Percentiles rank a stretch among this genome's conserved stretches.
Evolutionary conservation across 495 filamentous ascomycete species (phyloP).

Genomic region (Aspergillus sparsus): DNA sequence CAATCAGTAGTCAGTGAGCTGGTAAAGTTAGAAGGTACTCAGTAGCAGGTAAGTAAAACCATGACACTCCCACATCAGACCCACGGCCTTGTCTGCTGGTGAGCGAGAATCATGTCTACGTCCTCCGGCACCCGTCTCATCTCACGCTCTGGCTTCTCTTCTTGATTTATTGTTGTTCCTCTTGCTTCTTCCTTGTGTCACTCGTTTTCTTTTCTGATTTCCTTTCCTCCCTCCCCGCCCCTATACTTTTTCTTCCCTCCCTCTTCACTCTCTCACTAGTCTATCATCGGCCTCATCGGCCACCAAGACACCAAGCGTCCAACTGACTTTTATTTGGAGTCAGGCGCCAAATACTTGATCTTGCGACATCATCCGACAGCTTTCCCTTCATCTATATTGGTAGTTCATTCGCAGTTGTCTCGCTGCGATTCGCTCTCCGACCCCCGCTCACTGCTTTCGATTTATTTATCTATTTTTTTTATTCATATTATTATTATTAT

Average conservation of each 20-base stretch:
- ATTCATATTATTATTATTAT: background rate
- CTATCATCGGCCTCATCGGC: constrained; percentile 12
- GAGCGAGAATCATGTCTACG: background rate
- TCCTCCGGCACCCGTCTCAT: constrained; percentile 9
- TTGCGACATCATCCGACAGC: constrained; percentile 15
- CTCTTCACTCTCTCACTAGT: constrained; percentile 7
- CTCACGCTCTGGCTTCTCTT: constrained; percentile 5
- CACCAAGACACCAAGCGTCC: constrained; percentile 24
- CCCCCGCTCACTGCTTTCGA: constrained; percentile 1
- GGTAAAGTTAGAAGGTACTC: no score
- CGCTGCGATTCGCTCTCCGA: constrained; percentile 17
- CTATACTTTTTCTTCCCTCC: constrained; percentile 11
- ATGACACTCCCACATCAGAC: constrained; percentile 6
- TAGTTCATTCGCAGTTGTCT: constrained; percentile 14
- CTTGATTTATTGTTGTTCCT: constrained; percentile 10
- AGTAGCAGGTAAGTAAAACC: background rate
- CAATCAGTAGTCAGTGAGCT: no score
- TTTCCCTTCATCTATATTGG: constrained; percentile 12
- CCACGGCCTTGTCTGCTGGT: constrained; percentile 1
- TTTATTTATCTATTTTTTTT: constrained; percentile 5
- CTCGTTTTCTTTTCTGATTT: constrained; percentile 8
- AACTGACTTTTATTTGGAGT: constrained; percentile 21
- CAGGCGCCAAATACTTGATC: constrained; percentile 26
- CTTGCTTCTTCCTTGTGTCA: constrained; percentile 11
- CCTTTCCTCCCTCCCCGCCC: constrained; percentile 13